Percentiles rank a stretch among this genome's conserved stretches.
phyloP scores from a whole-genome alignment of 176 grass and related monocot genomes.

The Pharus latifolius region DNA sequence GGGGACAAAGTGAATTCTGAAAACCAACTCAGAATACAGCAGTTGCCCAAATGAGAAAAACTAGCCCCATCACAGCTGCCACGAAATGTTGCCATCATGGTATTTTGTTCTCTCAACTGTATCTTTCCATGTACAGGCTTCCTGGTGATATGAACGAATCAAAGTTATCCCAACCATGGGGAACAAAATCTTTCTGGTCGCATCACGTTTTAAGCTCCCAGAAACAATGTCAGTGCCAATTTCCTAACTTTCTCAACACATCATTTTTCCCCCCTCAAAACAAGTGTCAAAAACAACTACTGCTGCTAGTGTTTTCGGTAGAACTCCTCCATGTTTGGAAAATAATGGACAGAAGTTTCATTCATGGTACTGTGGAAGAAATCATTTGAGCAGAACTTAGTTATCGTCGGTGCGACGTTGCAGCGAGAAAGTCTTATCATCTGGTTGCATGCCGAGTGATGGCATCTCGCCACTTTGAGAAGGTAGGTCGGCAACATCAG shows the following conservation, averaged over 20 bases:
- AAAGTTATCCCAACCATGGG: background rate
- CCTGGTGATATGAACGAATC: background rate
- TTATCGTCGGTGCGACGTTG: background rate
- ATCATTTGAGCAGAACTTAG: background rate
- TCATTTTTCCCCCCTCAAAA: background rate
- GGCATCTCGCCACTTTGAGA: slow-evolving; percentile 4
- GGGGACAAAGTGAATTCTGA: background rate
- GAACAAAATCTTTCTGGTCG: background rate
- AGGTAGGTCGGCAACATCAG: background rate
- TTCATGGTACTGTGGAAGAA: background rate
- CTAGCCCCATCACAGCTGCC: background rate
- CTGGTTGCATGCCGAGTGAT: background rate
- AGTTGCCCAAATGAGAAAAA: background rate
- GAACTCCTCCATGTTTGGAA: background rate
- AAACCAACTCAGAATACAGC: background rate
- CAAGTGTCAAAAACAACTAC: background rate
- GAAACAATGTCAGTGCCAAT: background rate
- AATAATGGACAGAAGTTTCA: background rate
- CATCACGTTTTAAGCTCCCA: background rate
- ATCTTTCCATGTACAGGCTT: slow-evolving; percentile 2
- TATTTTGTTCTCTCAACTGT: background rate
- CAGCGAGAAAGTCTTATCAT: slow-evolving; percentile 6
- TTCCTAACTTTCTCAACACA: background rate
- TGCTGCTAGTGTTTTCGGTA: background rate
- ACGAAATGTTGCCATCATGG: background rate